Evolutionary conservation across 2,329 filamentous ascomycete species (phyloP).

Genomic region (Verticillium nubilum): DNA sequence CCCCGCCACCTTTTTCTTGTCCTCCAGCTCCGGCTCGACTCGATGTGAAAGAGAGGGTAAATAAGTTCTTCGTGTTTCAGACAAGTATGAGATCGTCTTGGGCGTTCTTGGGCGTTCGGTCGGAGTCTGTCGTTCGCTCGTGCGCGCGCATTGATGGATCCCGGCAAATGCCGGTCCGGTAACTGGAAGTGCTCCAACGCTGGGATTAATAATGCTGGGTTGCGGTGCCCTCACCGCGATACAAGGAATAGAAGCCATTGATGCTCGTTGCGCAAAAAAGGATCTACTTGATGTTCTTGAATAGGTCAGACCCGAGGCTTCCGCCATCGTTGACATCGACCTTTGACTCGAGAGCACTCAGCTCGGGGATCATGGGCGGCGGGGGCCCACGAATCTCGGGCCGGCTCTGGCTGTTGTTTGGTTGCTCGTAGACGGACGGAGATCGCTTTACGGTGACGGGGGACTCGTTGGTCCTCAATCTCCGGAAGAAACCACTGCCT

Average conservation of each 20-base stretch:
- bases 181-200: neutral
- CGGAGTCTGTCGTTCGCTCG: slow-evolving; percentile 14
- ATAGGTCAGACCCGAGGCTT: slow-evolving; percentile 46
- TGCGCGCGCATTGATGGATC: slow-evolving; percentile 8
- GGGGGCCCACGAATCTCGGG: slow-evolving; percentile 38
- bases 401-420: slow-evolving; percentile 22
- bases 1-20: neutral
- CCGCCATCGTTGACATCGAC: slow-evolving; percentile 37
- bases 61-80: slow-evolving; percentile 9
- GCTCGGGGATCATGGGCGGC: slow-evolving; percentile 56
- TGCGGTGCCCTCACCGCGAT: neutral
- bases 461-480: slow-evolving; percentile 37
- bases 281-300: slow-evolving; percentile 52
- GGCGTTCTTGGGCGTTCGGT: slow-evolving; percentile 7
- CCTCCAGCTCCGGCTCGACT: slow-evolving; percentile 15
- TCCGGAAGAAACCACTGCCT: slow-evolving; percentile 54
- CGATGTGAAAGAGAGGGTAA: slow-evolving; percentile 13
- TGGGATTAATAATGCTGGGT: neutral
- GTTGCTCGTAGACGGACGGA: slow-evolving; percentile 35
- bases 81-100: slow-evolving; percentile 12
- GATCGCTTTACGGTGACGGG: slow-evolving; percentile 30
- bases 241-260: neutral
- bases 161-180: neutral
- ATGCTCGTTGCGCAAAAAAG: neutral
- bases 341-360: slow-evolving; percentile 45